Conservation (phyloP, 305 asterid genomes). For the Euphrasia arctica region DNA sequence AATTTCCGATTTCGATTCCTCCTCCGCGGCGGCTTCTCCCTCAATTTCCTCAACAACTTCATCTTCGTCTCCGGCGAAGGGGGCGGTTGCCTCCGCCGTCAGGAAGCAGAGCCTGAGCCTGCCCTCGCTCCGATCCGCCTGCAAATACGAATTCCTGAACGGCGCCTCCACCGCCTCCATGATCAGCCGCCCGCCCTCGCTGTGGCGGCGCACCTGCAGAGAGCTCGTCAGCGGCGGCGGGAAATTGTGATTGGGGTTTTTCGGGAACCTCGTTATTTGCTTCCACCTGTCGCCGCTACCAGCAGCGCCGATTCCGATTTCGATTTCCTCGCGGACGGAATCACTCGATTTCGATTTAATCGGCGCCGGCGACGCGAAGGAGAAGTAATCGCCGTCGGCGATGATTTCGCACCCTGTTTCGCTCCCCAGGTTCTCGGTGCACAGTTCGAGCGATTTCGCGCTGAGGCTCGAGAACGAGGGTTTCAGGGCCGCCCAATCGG, state of each 20-base stretch:
- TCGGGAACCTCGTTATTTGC: not conserved
- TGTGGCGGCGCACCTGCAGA: slow-evolving; percentile 45
- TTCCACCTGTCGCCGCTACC: not conserved
- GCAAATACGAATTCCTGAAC: too few species aligned
- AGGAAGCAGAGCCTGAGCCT: slow-evolving; percentile 49
- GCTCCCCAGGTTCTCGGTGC: slow-evolving; percentile 73
- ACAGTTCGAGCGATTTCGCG: slow-evolving; percentile 48
- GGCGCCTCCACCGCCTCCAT: too few species aligned
- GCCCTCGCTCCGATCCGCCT: slow-evolving; percentile 67
- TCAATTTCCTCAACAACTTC: not conserved
- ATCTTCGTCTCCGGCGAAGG: slow-evolving; percentile 14
- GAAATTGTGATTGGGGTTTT: slow-evolving; percentile 20
- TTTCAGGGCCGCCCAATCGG: slow-evolving; percentile 15
- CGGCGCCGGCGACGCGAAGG: slow-evolving; percentile 24
- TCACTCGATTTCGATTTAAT: slow-evolving; percentile 1
- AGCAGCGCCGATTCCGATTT: not conserved
- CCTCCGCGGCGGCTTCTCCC: not conserved
- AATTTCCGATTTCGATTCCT: slow-evolving; percentile 18
- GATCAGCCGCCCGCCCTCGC: slow-evolving; percentile 15
- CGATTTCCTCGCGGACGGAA: not conserved
- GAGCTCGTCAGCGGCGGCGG: slow-evolving; percentile 79
- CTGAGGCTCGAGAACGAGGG: slow-evolving; percentile 36
- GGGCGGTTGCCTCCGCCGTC: slow-evolving; percentile 19
- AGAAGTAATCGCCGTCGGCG: slow-evolving; percentile 27
- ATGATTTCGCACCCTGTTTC: slow-evolving; percentile 55